Base-by-base conservation (phyloP, 2,329 filamentous ascomycete genomes). In the Aspergillus novofumigatus region DNA sequence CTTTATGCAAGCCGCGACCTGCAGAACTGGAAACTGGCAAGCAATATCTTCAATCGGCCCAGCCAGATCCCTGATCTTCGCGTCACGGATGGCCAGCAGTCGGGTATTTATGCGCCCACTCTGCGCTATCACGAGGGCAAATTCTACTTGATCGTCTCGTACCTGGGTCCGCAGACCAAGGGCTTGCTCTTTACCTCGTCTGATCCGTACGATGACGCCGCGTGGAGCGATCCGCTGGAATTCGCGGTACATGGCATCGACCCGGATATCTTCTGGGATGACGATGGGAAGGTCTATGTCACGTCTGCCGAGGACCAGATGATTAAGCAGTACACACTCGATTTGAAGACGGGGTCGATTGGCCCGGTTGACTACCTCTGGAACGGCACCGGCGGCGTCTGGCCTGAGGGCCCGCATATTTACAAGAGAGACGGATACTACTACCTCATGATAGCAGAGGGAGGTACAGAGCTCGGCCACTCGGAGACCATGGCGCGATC, bases 381-480 rank as follows among this genome's bases (percentile, higher is more conserved):
- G 80, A 78, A 80, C 42, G 80, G 81, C 1, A 82, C 78, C 0
- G 79, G 79, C 0, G 75, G 78, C 2, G 32, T 71, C 54, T 63
- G 72, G 8, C 64, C 63, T 17, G 70, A 72, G 48, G 70, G 70
- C 0, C 70, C 70, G 1, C 70, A 72, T 49, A 54, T 65, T 20
- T 71, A 69, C 52, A 62, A 64, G 23, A 69, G 66, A 28, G 67
- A 70, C 52, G 65, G 62, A 2, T 71, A 60, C 42, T 72, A 72
- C 55, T 72, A 72, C 53, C 57, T 71, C 4, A 14, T 71, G n/a
- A 61, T 59, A 23, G 65, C 66, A 0, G 65, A 68, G 20, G 65
- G 65, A 0, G 68, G 71, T 2, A 73, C 70, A 0, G 66, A 65
- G n/a, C 50, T 58, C 1, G 53, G 61, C 8, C 71, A 73, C 51